Conservation (phyloP, 2,329 filamentous ascomycete species). For the Hypocrella siamensis region DNA sequence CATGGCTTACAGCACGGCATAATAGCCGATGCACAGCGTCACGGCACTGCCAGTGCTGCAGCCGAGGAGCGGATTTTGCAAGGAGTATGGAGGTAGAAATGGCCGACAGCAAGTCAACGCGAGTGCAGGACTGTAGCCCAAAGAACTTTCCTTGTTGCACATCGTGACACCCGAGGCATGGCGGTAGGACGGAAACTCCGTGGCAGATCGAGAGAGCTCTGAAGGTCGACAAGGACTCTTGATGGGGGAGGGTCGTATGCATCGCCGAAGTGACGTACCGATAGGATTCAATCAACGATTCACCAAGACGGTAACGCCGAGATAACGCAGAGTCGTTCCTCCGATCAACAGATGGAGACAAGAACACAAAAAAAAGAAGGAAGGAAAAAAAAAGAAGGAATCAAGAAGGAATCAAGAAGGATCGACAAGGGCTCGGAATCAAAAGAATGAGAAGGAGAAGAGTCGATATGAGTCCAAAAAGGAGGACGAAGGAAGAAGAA, state of each 20-base stretch:
- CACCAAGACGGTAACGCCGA: neutral
- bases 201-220: no score
- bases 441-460: neutral
- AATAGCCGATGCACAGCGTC: conserved; percentile 1
- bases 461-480: neutral
- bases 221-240: no score
- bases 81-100: no score
- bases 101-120: neutral
- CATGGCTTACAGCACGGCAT: neutral
- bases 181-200: no score
- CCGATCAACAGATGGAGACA: neutral
- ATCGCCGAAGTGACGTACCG: no score
- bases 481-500: neutral
- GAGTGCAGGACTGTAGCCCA: neutral
- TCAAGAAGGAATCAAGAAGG: neutral
- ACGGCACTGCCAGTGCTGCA: conserved; percentile 1
- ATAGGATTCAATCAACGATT: neutral
- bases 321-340: neutral
- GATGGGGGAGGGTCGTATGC: no score
- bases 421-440: neutral
- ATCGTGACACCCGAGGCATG: no score
- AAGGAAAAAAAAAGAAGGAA: neutral
- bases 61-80: neutral
- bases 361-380: neutral
- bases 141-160: no score